Conservation (phyloP, 805 yeast genomes). For the Saturnispora hagleri region DNA sequence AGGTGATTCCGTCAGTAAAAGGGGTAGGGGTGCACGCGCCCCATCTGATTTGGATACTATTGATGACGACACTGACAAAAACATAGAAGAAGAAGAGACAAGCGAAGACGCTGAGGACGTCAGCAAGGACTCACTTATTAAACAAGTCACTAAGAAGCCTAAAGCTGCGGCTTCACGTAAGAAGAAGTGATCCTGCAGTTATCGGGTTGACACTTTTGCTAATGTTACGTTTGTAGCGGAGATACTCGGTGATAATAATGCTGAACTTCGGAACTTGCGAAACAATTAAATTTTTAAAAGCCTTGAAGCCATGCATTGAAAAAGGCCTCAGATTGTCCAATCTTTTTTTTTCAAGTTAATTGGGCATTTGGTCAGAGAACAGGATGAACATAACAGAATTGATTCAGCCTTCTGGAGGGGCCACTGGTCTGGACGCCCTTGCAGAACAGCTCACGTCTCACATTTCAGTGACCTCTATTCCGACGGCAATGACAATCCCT, state of each 20-base stretch:
- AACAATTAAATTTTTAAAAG: background rate
- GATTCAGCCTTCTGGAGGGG: background rate
- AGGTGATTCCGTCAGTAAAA: conserved; percentile 47
- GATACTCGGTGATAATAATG: background rate
- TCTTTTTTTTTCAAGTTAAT: too few relatives aligned
- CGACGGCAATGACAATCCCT: conserved; percentile 10
- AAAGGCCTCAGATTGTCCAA: background rate
- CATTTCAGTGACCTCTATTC: background rate
- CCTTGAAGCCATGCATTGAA: background rate
- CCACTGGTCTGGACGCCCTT: background rate
- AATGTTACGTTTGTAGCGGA: background rate
- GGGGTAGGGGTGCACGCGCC: conserved; percentile 11
- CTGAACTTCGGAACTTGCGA: background rate
- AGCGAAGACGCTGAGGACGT: conserved; percentile 40
- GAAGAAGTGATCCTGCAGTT: background rate
- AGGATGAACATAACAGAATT: background rate
- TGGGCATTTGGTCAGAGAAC: background rate
- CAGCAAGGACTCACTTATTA: conserved; percentile 56
- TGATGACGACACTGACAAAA: conserved; percentile 37
- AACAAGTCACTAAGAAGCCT: conserved; percentile 23
- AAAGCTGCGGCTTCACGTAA: background rate
- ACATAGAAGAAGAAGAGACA: conserved; percentile 29
- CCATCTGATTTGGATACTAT: conserved; percentile 55
- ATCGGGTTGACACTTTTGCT: background rate
- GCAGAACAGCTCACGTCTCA: background rate